phyloP scores from a whole-genome alignment of 2,329 filamentous ascomycete species.

The Coniochaeta sp. region DNA sequence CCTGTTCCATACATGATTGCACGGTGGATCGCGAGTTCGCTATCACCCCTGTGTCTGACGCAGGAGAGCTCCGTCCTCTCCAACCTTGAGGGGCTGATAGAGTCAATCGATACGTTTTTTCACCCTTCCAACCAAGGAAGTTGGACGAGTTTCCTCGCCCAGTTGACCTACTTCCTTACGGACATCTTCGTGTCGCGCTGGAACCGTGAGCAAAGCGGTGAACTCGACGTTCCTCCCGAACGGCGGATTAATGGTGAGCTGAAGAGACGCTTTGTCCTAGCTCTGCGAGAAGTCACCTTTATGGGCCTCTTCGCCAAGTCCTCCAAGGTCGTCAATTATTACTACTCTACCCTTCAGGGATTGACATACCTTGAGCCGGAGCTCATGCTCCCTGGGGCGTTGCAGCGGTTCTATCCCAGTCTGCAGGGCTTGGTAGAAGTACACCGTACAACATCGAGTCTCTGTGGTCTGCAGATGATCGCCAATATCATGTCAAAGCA shows the following conservation, averaged over 20 bases:
- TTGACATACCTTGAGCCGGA: constrained; percentile 86
- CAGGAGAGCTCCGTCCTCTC: constrained; percentile 73
- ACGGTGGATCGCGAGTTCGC: constrained; percentile 83
- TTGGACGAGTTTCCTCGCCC: constrained; percentile 86
- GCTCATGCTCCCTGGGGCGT: constrained; percentile 81
- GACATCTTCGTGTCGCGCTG: constrained; percentile 97
- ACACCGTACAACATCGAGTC: constrained; percentile 87
- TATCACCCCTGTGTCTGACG: constrained; percentile 77
- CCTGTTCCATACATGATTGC: constrained; percentile 88
- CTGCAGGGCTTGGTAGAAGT: constrained; percentile 96
- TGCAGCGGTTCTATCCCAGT: constrained; percentile 94
- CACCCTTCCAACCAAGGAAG: constrained; percentile 91
- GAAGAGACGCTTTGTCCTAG: constrained; percentile 82
- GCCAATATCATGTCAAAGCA: constrained; percentile 85
- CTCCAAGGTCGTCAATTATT: constrained; percentile 83
- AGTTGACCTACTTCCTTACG: constrained; percentile 84
- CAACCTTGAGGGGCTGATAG: constrained; percentile 82
- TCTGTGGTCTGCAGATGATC: constrained; percentile 86
- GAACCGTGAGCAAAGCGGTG: constrained; percentile 90
- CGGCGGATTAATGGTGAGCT: constrained; percentile 73
- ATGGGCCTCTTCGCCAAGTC: constrained; percentile 99
- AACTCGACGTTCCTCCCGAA: constrained; percentile 77
- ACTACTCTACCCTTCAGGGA: constrained; percentile 81
- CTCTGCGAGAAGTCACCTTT: constrained; percentile 86
- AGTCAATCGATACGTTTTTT: constrained; percentile 97